Evolutionary conservation across 192 early-diverging fungal species (phyloP).

Genomic region (Dimargaris verticillata): DNA sequence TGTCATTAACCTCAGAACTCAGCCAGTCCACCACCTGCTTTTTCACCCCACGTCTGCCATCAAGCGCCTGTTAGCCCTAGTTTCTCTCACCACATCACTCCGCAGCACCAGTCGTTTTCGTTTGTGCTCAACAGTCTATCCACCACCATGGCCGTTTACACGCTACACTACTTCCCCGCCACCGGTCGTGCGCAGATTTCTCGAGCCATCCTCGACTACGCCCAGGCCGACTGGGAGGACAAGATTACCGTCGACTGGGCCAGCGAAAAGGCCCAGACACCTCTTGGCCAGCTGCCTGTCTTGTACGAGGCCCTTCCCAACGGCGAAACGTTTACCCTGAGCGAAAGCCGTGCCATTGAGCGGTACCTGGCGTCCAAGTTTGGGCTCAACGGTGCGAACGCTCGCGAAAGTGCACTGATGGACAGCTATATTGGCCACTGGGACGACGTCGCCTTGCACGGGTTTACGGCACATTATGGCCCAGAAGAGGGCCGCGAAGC

Average conservation of each 20-base stretch:
- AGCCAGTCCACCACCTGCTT: no score
- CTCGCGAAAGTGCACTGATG: conserved; percentile 16
- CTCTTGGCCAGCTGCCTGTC: conserved; percentile 31
- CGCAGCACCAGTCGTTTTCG: no score
- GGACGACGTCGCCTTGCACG: conserved; percentile 9
- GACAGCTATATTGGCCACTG: conserved; percentile 16
- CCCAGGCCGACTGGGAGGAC: conserved; percentile 18
- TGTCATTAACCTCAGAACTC: no score
- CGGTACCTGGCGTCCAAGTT: conserved; percentile 27
- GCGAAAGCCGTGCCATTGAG: conserved; percentile 29
- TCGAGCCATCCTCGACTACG: conserved; percentile 22
- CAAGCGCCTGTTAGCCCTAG: no score
- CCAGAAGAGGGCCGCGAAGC: conserved; percentile 13
- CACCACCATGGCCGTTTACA: conserved; percentile 11
- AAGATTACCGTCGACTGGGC: conserved; percentile 22
- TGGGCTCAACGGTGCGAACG: conserved; percentile 14
- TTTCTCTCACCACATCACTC: no score
- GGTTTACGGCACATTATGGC: neutral
- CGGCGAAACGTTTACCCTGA: conserved; percentile 18
- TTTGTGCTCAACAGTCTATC: no score
- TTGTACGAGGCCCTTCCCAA: conserved; percentile 22
- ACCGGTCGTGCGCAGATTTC: conserved; percentile 15
- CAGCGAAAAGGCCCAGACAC: conserved; percentile 19
- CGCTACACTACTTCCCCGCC: conserved; percentile 18
- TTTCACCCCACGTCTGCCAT: no score